Evolutionary conservation across 2,329 filamentous ascomycete species (phyloP).

Genomic region (Lecanicillium sp.): DNA sequence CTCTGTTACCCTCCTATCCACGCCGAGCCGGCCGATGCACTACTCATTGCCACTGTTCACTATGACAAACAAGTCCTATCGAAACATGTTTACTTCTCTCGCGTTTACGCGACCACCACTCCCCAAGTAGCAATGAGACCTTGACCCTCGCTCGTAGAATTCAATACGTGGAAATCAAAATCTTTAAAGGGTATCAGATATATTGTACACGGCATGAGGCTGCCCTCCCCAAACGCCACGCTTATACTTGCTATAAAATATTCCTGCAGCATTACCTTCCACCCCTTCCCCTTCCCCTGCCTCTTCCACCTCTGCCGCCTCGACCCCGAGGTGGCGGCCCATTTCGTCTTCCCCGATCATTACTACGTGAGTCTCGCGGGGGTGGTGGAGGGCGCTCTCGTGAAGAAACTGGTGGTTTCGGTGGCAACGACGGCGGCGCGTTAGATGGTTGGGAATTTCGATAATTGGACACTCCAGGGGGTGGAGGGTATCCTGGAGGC

Average conservation of each 20-base stretch:
- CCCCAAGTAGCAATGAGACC: no score
- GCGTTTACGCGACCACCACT: no score
- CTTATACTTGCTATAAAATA: neutral
- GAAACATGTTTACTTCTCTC: no score
- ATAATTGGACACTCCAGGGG: constrained; percentile 14
- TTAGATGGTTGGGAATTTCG: constrained; percentile 8
- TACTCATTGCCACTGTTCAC: no score
- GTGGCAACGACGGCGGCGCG: constrained; percentile 9
- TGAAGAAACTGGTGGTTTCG: constrained; percentile 5
- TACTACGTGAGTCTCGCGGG: constrained; percentile 5
- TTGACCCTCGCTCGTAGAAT: no score
- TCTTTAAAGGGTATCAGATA: no score
- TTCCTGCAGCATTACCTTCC: neutral
- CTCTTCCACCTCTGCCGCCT: constrained; percentile 15
- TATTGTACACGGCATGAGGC: no score
- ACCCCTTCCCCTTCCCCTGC: constrained; percentile 15
- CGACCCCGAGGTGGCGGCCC: constrained; percentile 11
- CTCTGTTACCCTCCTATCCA: no score
- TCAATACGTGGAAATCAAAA: no score
- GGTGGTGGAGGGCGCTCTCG: constrained; percentile 20
- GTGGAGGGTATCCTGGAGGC: constrained; percentile 15
- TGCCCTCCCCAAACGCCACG: neutral
- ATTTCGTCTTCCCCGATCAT: neutral
- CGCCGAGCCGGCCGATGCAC: no score
- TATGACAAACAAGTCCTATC: no score